Percentiles rank a stretch among this genome's conserved stretches.
Evolutionary conservation across 2,329 filamentous ascomycete genomes (phyloP).

Genomic region (Aspergillus japonicus): DNA sequence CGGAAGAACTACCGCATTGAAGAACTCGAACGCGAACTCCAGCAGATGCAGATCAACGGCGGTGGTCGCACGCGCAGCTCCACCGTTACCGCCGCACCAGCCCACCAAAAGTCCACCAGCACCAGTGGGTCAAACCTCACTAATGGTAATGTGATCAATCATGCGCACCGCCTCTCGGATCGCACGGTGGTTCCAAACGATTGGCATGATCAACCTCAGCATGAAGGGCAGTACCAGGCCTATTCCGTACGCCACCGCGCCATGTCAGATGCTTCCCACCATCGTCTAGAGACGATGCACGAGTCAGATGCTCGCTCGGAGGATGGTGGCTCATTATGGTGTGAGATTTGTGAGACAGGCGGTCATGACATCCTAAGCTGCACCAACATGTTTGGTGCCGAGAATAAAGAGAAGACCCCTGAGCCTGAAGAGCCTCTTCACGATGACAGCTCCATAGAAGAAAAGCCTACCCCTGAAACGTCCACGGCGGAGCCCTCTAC

Average conservation of each 20-base stretch:
- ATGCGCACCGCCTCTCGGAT: conserved; percentile 43
- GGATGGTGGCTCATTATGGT: conserved; percentile 76
- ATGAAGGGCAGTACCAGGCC: conserved; percentile 24
- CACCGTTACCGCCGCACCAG: conserved; percentile 35
- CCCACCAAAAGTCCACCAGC: conserved; percentile 34
- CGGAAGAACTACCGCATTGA: conserved; percentile 73
- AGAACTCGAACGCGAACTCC: conserved; percentile 80
- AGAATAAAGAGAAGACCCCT: conserved; percentile 21
- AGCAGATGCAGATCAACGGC: conserved; percentile 33
- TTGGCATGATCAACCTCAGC: conserved; percentile 37
- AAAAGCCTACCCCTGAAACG: conserved; percentile 19
- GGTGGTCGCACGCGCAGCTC: conserved; percentile 34
- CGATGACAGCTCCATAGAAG: conserved; percentile 14
- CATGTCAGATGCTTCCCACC: conserved; percentile 28
- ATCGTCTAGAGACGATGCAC: conserved; percentile 41
- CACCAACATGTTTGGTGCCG: conserved; percentile 75
- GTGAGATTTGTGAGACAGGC: conserved; percentile 89
- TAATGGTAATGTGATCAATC: conserved; percentile 27
- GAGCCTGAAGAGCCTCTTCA: conserved; percentile 15
- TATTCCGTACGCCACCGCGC: conserved; percentile 29
- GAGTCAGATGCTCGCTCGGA: conserved; percentile 58
- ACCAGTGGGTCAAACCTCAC: conserved; percentile 27
- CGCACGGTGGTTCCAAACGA: conserved; percentile 44
- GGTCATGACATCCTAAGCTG: conserved; percentile 94
- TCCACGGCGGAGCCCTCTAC: conserved; percentile 16